These are phyloP conservation scores for Selenicereus undatus DNA, from an alignment of 148 eudicot species.

Conservation along the genomic window DNA sequence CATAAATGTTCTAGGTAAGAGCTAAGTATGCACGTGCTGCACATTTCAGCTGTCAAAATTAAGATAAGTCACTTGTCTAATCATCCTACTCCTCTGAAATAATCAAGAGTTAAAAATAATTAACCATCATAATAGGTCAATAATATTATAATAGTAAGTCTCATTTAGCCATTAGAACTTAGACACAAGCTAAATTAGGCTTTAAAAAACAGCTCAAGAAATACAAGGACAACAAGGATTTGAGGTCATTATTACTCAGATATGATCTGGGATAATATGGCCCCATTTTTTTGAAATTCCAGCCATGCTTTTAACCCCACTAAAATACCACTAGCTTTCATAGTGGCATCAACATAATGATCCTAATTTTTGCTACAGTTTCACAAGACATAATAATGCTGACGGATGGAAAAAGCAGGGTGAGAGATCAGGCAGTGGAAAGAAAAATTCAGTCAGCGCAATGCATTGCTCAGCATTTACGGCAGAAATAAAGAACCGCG, in stretches of 20 bases:
- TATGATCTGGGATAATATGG: constrained; percentile 21
- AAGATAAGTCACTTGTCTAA: neutral
- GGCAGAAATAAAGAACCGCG: constrained; percentile 14
- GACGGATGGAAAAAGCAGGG: constrained; percentile 11
- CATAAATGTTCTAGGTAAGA: constrained; percentile 30
- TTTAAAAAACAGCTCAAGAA: constrained; percentile 1
- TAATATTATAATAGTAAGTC: neutral
- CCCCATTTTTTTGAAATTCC: constrained; percentile 4
- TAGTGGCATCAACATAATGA: constrained; percentile 11
- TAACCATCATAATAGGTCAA: constrained; percentile 2
- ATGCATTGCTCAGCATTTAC: constrained; percentile 11
- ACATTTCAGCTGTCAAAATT: constrained; percentile 19
- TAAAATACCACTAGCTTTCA: constrained; percentile 12
- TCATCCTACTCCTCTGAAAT: neutral
- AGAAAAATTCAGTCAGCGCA: constrained; percentile 20
- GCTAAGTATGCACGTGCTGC: constrained; percentile 29
- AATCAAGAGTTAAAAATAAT: neutral
- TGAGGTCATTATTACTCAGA: constrained; percentile 24
- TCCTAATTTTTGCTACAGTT: constrained; percentile 10
- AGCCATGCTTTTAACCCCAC: constrained; percentile 16
- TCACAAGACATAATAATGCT: constrained; percentile 12
- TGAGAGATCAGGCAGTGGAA: neutral
- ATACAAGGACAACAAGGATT: constrained; percentile 8
- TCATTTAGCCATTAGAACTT: constrained; percentile 6
- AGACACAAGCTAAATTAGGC: neutral